Conservation (phyloP, 2,329 filamentous ascomycete genomes). For the Bipolaris sorokiniana region DNA sequence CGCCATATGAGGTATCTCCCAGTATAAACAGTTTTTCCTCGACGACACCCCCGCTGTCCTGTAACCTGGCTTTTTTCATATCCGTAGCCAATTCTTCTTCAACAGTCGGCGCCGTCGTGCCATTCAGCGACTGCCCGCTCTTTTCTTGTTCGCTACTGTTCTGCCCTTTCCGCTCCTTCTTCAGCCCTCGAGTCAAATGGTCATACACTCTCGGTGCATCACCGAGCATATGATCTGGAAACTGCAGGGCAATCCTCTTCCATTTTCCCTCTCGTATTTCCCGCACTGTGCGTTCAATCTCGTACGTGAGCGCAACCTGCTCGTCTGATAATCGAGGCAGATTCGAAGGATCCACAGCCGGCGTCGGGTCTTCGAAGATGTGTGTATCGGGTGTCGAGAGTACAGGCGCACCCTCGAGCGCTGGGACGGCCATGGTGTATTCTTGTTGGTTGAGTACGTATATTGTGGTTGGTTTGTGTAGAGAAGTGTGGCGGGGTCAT, state of each 20-base stretch:
- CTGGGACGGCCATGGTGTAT: constrained; percentile 35
- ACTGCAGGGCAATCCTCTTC: constrained; percentile 85
- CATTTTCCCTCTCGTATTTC: constrained; percentile 78
- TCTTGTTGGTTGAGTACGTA: not conserved
- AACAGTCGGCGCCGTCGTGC: not conserved
- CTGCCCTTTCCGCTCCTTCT: constrained; percentile 29
- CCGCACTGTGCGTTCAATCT: constrained; percentile 77
- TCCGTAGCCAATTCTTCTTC: constrained; percentile 27
- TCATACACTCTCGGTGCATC: constrained; percentile 84
- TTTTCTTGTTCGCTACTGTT: constrained; percentile 9
- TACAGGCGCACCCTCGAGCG: constrained; percentile 56
- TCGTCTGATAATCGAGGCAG: constrained; percentile 62
- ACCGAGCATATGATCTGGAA: constrained; percentile 88
- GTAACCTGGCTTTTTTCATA: constrained; percentile 21
- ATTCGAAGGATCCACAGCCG: constrained; percentile 47
- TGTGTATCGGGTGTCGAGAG: constrained; percentile 68
- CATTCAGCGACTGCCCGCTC: constrained; percentile 8
- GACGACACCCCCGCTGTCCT: constrained; percentile 10
- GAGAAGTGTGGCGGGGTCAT: constrained; percentile 22
- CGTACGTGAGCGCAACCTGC: constrained; percentile 78
- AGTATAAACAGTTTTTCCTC: constrained; percentile 74
- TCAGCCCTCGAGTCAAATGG: constrained; percentile 63
- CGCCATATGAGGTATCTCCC: constrained; percentile 94
- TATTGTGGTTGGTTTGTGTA: constrained; percentile 2
- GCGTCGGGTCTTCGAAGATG: constrained; percentile 62